Evolutionary conservation across 345 rosid species (phyloP).

Genomic region (Linum trigynum): DNA sequence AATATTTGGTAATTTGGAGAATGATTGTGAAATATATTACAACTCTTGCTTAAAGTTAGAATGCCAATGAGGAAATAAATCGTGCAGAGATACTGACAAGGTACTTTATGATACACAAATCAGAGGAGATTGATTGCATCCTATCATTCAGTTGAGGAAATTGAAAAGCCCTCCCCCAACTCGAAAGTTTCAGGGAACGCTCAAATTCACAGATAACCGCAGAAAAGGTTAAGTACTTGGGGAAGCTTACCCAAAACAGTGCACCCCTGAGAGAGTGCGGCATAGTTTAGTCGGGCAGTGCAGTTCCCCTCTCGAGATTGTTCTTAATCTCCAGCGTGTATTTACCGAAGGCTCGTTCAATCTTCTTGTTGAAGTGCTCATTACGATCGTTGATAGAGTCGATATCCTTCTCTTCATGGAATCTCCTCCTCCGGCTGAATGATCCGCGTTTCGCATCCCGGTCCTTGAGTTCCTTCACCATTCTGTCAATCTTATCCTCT

Average conservation of each 20-base stretch:
- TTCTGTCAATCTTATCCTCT: slow-evolving; percentile 67
- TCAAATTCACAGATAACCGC: neutral
- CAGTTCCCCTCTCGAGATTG: slow-evolving; percentile 97
- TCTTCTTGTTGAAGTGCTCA: slow-evolving; percentile 98
- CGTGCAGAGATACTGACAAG: no score
- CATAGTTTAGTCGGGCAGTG: slow-evolving; percentile 75
- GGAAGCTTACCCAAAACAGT: neutral
- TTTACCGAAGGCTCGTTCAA: slow-evolving; percentile 89
- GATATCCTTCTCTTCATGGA: slow-evolving; percentile 84
- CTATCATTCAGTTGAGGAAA: no score
- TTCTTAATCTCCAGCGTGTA: slow-evolving; percentile 92
- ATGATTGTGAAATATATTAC: no score
- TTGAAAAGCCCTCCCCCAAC: no score
- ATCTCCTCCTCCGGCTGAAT: slow-evolving; percentile 81
- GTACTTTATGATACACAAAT: no score
- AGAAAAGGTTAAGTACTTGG: neutral
- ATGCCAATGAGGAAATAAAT: no score
- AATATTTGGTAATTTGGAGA: no score
- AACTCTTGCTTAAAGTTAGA: no score
- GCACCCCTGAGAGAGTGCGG: neutral
- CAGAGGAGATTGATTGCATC: no score
- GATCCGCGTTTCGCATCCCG: slow-evolving; percentile 61
- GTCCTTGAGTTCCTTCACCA: slow-evolving; percentile 79
- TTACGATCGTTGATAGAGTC: slow-evolving; percentile 97
- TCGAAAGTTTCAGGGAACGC: no score